phyloP scores from a whole-genome alignment of 1,139 yeast species.

The Komagataea norvegica region DNA sequence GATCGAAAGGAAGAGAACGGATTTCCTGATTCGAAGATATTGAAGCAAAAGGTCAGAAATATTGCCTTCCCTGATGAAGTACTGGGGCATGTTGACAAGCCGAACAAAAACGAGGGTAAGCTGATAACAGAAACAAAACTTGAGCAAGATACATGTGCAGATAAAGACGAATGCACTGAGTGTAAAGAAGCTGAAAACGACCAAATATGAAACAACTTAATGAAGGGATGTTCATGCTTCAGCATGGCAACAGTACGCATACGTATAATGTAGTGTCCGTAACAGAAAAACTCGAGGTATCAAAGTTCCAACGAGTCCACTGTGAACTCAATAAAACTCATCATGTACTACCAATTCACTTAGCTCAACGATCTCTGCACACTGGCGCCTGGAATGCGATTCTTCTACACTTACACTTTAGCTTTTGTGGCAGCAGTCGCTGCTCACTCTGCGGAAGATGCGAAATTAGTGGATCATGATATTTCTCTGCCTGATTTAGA shows the following conservation, averaged over 20 bases:
- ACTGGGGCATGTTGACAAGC: constrained; percentile 44
- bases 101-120: constrained; percentile 22
- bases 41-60: constrained; percentile 51
- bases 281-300: not conserved
- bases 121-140: constrained; percentile 8
- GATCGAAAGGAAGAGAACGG: constrained; percentile 52
- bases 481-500: constrained; percentile 37
- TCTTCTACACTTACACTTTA: not conserved
- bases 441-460: constrained; percentile 23
- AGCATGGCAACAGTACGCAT: too few relatives aligned
- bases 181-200: constrained; percentile 11
- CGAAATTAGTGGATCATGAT: constrained; percentile 24
- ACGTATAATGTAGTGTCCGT: constrained; percentile 4
- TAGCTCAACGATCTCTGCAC: too few relatives aligned
- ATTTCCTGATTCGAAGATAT: constrained; percentile 57
- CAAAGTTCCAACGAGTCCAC: not conserved
- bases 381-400: too few relatives aligned
- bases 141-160: not conserved
- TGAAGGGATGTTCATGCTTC: too few relatives aligned
- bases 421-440: not conserved
- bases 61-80: constrained; percentile 40
- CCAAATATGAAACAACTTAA: not conserved
- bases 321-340: too few relatives aligned
- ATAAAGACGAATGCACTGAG: constrained; percentile 14
- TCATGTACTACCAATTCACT: too few relatives aligned